Conservation (phyloP, 208 protist species). For the Acanthamoeba divionensis region DNA sequence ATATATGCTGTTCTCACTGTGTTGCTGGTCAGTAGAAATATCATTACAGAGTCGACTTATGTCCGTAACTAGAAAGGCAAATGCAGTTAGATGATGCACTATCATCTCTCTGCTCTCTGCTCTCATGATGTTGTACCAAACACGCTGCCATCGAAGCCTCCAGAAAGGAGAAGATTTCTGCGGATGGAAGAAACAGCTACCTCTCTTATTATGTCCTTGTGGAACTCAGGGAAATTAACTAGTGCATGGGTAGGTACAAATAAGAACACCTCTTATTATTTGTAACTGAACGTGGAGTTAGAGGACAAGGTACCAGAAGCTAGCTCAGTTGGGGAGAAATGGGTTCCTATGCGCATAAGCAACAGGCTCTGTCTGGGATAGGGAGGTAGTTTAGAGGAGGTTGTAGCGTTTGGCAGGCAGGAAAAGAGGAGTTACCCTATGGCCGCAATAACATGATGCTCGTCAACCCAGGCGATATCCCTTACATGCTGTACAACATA, state of each 20-base stretch:
- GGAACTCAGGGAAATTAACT: constrained; percentile 25
- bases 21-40: constrained; percentile 21
- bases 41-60: constrained; percentile 24
- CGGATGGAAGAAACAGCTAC: not conserved
- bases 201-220: constrained; percentile 18
- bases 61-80: constrained; percentile 28
- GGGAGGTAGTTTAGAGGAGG: too few relatives aligned
- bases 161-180: constrained; percentile 13
- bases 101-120: too few relatives aligned
- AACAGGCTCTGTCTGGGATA: too few relatives aligned
- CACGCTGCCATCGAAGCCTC: constrained; percentile 42
- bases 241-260: too few relatives aligned
- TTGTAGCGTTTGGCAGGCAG: too few relatives aligned
- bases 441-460: not conserved
- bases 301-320: too few relatives aligned
- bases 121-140: not conserved
- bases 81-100: too few relatives aligned
- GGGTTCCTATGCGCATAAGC: not conserved
- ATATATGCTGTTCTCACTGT: constrained; percentile 48
- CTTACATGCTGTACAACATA: not conserved
- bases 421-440: too few relatives aligned
- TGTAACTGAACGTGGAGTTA: too few relatives aligned
- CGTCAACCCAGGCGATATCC: constrained; percentile 31
- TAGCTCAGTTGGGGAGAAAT: not conserved
- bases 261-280: too few relatives aligned